These are phyloP conservation scores for Sinapis alba DNA, from an alignment of 441 rosid genomes.

Conservation along the genomic window DNA sequence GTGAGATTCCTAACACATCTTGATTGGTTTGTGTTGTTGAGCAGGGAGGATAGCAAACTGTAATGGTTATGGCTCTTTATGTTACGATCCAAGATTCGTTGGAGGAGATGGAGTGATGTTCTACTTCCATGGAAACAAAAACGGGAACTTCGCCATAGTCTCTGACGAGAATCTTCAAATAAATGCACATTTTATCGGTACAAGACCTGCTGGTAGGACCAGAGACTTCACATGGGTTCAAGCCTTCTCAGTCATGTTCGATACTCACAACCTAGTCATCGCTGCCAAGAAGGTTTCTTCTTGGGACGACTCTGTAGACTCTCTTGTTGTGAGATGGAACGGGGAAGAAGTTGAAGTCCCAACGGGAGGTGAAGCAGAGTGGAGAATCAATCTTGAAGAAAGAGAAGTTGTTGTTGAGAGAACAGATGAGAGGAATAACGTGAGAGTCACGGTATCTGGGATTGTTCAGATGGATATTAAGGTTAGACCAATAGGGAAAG, in stretches of 20 bases:
- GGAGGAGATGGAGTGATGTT: slow-evolving; percentile 11
- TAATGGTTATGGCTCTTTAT: slow-evolving; percentile 6
- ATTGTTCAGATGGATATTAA: slow-evolving; percentile 56
- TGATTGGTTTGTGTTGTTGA: background rate
- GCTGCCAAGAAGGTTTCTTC: slow-evolving; percentile 57
- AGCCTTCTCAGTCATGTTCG: slow-evolving; percentile 73
- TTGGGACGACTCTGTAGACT: slow-evolving; percentile 64
- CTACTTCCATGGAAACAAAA: background rate
- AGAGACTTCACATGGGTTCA: slow-evolving; percentile 44
- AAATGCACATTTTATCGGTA: slow-evolving; percentile 66
- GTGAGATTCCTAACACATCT: background rate
- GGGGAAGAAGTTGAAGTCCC: slow-evolving; percentile 56
- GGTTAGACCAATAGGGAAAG: slow-evolving; percentile 64
- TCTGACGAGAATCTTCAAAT: slow-evolving; percentile 80
- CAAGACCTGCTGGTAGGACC: slow-evolving; percentile 6
- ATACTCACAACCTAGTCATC: slow-evolving; percentile 60
- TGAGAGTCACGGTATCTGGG: slow-evolving; percentile 60
- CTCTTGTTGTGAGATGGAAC: slow-evolving; percentile 62
- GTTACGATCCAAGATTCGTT: slow-evolving; percentile 5
- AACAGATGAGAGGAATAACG: slow-evolving; percentile 64
- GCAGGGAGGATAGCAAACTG: slow-evolving; percentile 14
- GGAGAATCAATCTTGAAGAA: slow-evolving; percentile 46
- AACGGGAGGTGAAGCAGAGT: slow-evolving; percentile 64
- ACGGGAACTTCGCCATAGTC: slow-evolving; percentile 76
- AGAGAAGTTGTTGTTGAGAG: slow-evolving; percentile 69